Evolutionary conservation across 2,329 filamentous ascomycete genomes (phyloP).

Genomic region (Stachybotrys chlorohalonatus): DNA sequence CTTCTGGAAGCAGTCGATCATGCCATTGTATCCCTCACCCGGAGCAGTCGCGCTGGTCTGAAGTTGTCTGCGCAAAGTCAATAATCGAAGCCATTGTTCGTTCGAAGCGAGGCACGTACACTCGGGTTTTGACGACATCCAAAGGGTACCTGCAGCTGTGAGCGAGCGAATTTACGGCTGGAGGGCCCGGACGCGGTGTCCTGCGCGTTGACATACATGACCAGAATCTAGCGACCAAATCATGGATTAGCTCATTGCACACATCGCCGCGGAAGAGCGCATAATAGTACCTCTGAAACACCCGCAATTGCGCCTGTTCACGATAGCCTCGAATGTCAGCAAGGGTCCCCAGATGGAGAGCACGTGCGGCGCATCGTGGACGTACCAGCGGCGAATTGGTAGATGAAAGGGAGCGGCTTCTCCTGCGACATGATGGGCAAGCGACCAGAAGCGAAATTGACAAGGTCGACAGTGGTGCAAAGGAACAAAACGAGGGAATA

Average conservation of each 20-base stretch:
- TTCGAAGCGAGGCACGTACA: slow-evolving; percentile 47
- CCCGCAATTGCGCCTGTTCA: slow-evolving; percentile 77
- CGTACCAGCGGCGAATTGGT: slow-evolving; percentile 89
- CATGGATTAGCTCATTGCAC: neutral
- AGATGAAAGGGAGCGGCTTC: slow-evolving; percentile 80
- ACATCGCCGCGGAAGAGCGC: neutral
- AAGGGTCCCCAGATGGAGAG: neutral
- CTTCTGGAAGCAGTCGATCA: slow-evolving; percentile 97
- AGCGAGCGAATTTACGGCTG: slow-evolving; percentile 8
- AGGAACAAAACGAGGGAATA: neutral
- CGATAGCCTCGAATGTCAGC: slow-evolving; percentile 5
- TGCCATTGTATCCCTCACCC: slow-evolving; percentile 86
- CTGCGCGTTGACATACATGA: slow-evolving; percentile 54
- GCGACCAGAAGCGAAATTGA: slow-evolving; percentile 4
- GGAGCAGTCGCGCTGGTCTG: slow-evolving; percentile 67
- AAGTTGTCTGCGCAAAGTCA: slow-evolving; percentile 55
- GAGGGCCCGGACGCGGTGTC: slow-evolving; percentile 1
- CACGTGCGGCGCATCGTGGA: slow-evolving; percentile 14
- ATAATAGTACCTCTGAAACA: slow-evolving; percentile 72
- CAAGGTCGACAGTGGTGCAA: neutral
- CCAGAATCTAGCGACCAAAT: slow-evolving; percentile 56
- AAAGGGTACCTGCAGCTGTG: slow-evolving; percentile 72
- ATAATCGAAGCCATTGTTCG: slow-evolving; percentile 11
- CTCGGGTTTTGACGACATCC: slow-evolving; percentile 96
- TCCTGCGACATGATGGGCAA: slow-evolving; percentile 48